Evolutionary conservation across 1,284 basidiomycete species (phyloP).

Genomic region (Boletus smithii): DNA sequence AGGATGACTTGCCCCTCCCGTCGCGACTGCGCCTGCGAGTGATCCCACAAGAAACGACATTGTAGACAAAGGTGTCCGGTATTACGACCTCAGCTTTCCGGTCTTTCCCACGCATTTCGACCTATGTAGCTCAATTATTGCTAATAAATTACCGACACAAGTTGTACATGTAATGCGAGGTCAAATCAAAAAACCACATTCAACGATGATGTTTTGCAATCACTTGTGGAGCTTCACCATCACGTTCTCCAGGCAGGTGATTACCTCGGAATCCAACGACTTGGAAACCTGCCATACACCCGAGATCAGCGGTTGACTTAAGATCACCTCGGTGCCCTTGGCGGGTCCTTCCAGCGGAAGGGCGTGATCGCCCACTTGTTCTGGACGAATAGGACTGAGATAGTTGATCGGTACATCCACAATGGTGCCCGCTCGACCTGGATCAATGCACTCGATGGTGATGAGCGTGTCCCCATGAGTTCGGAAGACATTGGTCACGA

Average conservation of each 20-base stretch:
- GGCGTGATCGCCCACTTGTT: slow-evolving; percentile 25
- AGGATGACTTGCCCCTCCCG: slow-evolving; percentile 46
- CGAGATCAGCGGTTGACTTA: slow-evolving; percentile 10
- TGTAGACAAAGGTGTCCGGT: no score
- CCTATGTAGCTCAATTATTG: no score
- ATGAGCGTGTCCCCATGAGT: slow-evolving; percentile 32
- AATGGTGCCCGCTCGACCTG: slow-evolving; percentile 21
- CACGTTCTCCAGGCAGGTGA: slow-evolving; percentile 19
- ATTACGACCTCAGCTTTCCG: background rate
- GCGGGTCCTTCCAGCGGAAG: slow-evolving; percentile 21
- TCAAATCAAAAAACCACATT: no score
- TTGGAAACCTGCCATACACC: slow-evolving; percentile 25
- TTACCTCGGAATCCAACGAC: slow-evolving; percentile 10
- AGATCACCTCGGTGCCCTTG: slow-evolving; percentile 26
- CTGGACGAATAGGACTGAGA: slow-evolving; percentile 24
- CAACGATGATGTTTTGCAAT: no score
- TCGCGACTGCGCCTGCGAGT: slow-evolving; percentile 54
- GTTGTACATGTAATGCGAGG: no score
- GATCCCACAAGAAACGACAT: slow-evolving; percentile 55
- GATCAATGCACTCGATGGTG: slow-evolving; percentile 23
- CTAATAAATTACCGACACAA: no score
- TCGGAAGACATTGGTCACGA: slow-evolving; percentile 38
- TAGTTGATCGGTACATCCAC: slow-evolving; percentile 32
- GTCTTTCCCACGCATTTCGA: slow-evolving; percentile 14
- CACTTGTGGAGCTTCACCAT: slow-evolving; percentile 31